Conservation (phyloP, 2,329 filamentous ascomycete genomes). For the Emergomyces orientalis region DNA sequence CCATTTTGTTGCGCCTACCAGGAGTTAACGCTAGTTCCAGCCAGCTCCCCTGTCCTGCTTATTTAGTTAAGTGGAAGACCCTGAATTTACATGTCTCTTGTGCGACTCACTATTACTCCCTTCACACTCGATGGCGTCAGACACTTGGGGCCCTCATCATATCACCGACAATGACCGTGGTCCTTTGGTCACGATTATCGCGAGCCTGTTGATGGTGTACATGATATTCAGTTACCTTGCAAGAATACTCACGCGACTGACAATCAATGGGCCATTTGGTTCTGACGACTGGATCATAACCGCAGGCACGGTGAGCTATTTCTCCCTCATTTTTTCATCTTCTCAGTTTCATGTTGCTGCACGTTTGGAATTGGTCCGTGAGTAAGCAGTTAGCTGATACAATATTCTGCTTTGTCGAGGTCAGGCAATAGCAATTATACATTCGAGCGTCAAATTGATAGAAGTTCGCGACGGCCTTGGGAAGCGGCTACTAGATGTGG, state of each 20-base stretch:
- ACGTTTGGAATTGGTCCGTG: neutral
- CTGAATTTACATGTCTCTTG: neutral
- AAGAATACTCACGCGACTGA: slow-evolving; percentile 13
- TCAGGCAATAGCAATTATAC: slow-evolving; percentile 14
- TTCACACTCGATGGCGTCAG: neutral
- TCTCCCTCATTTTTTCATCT: neutral
- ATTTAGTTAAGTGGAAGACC: neutral
- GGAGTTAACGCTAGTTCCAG: neutral
- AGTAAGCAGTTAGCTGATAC: neutral
- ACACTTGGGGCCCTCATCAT: slow-evolving; percentile 10
- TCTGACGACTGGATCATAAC: slow-evolving; percentile 15
- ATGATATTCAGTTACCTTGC: slow-evolving; percentile 15
- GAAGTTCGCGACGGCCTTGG: slow-evolving; percentile 15
- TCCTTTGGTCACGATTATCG: slow-evolving; percentile 14
- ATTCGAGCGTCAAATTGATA: slow-evolving; percentile 13
- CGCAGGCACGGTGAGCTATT: slow-evolving; percentile 12
- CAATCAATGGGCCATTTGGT: slow-evolving; percentile 16
- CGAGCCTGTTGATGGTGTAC: slow-evolving; percentile 14
- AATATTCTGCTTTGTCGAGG: neutral
- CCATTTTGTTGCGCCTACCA: neutral
- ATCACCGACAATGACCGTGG: slow-evolving; percentile 14
- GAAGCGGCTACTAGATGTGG: slow-evolving; percentile 8
- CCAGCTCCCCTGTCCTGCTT: neutral
- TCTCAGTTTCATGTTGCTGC: neutral
- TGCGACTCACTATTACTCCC: neutral